Conservation (phyloP, 164 flowering plant genomes). For the Magnolia kwangsiensis region DNA sequence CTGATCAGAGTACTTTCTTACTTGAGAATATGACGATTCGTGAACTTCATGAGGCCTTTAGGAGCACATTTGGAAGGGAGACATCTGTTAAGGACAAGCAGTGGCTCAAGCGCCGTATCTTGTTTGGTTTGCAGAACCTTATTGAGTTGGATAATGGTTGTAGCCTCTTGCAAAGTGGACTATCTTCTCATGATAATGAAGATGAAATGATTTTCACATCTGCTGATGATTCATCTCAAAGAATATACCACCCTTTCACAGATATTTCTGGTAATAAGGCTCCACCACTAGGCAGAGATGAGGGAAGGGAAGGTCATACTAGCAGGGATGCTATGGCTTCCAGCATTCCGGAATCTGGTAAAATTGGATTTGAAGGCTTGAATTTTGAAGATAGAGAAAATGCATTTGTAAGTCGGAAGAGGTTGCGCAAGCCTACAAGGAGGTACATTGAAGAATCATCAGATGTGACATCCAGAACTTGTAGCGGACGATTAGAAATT, state of each 20-base stretch:
- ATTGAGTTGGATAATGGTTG: slow-evolving; percentile 28
- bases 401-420: slow-evolving; percentile 30
- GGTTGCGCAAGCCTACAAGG: slow-evolving; percentile 61
- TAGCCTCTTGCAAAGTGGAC: slow-evolving; percentile 20
- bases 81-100: slow-evolving; percentile 24
- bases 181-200: slow-evolving; percentile 26
- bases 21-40: slow-evolving; percentile 27
- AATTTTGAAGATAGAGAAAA: slow-evolving; percentile 22
- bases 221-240: slow-evolving; percentile 16
- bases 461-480: slow-evolving; percentile 22
- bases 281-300: slow-evolving; percentile 6
- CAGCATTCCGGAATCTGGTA: slow-evolving; percentile 17
- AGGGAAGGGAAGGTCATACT: slow-evolving; percentile 7
- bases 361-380: slow-evolving; percentile 8
- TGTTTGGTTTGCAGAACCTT: slow-evolving; percentile 27
- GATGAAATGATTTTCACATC: slow-evolving; percentile 8
- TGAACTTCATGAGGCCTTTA: slow-evolving; percentile 31
- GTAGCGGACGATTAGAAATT: slow-evolving; percentile 21
- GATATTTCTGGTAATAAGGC: slow-evolving; percentile 3
- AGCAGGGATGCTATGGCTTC: slow-evolving; percentile 9
- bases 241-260: slow-evolving; percentile 5
- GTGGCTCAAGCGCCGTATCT: slow-evolving; percentile 36
- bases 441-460: slow-evolving; percentile 66
- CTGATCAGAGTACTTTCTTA: slow-evolving; percentile 17
- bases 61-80: slow-evolving; percentile 31